Conservation (phyloP, 495 filamentous ascomycete species). For the Aspergillus homomorphus region DNA sequence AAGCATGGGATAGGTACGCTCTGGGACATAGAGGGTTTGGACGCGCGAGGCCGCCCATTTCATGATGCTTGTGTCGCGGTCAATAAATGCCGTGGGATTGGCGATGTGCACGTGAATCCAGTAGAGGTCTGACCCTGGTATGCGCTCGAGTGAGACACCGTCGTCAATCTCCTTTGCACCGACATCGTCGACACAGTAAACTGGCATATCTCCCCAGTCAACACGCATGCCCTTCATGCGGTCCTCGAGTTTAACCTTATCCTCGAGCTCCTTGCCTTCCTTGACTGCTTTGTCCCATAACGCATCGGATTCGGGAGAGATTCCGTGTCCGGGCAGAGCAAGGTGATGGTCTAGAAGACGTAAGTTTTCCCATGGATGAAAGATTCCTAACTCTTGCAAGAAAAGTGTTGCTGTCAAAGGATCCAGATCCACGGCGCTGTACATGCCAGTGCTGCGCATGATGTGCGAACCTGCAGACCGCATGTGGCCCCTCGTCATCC, state of each 20-base stretch:
- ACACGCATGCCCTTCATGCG: constrained; percentile 58
- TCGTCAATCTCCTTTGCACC: constrained; percentile 82
- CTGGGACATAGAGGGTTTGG: constrained; percentile 71
- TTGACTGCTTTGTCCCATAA: constrained; percentile 30
- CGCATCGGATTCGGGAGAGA: constrained; percentile 33
- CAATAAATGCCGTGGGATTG: constrained; percentile 86
- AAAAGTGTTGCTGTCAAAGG: constrained; percentile 61
- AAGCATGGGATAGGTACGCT: constrained; percentile 74
- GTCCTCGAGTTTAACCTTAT: constrained; percentile 17
- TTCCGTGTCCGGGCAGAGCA: constrained; percentile 54
- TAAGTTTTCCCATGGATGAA: constrained; percentile 77
- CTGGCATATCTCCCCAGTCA: constrained; percentile 66
- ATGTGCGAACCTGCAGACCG: constrained; percentile 66
- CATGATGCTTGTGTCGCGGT: constrained; percentile 53
- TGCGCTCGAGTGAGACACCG: constrained; percentile 73
- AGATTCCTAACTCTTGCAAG: constrained; percentile 80
- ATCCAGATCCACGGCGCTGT: constrained; percentile 57
- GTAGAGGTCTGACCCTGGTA: constrained; percentile 53
- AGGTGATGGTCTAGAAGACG: constrained; percentile 60
- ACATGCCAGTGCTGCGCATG: constrained; percentile 67
- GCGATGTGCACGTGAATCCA: constrained; percentile 92
- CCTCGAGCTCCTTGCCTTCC: constrained; percentile 29
- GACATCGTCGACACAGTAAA: constrained; percentile 80
- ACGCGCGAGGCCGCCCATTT: constrained; percentile 61
- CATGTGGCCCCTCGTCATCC: constrained; percentile 54